These are phyloP conservation scores for Sordariomycetes sp. DNA, from an alignment of 2,329 filamentous ascomycete species.

Conservation along the genomic window DNA sequence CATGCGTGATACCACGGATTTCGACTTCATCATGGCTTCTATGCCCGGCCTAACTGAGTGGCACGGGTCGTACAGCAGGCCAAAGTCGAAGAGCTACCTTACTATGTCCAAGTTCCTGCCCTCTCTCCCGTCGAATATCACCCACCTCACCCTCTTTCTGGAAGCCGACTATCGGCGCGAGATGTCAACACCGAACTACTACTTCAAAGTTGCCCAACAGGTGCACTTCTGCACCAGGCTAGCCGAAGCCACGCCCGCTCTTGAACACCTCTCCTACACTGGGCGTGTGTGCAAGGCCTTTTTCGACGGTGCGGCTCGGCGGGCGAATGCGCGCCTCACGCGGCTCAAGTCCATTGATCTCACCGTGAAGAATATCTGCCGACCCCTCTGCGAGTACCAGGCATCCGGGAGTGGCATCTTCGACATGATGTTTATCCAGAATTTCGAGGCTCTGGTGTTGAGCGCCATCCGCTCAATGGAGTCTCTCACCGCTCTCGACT, in stretches of 20 bases:
- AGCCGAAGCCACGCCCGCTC: slow-evolving; percentile 45
- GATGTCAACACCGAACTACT: slow-evolving; percentile 47
- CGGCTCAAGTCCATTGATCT: slow-evolving; percentile 57
- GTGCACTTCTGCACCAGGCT: slow-evolving; percentile 57
- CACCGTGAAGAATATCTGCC: slow-evolving; percentile 66
- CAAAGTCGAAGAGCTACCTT: slow-evolving; percentile 63
- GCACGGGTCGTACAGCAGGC: slow-evolving; percentile 58
- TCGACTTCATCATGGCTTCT: slow-evolving; percentile 47
- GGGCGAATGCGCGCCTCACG: slow-evolving; percentile 34
- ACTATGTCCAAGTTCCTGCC: slow-evolving; percentile 54
- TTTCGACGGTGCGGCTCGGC: slow-evolving; percentile 47
- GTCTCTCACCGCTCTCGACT: slow-evolving; percentile 46
- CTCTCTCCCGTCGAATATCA: slow-evolving; percentile 44
- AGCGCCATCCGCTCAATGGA: slow-evolving; percentile 51
- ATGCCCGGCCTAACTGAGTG: slow-evolving; percentile 55
- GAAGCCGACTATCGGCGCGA: slow-evolving; percentile 64
- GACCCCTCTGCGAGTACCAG: slow-evolving; percentile 40
- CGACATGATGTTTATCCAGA: slow-evolving; percentile 60
- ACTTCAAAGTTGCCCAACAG: slow-evolving; percentile 45
- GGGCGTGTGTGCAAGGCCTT: slow-evolving; percentile 61
- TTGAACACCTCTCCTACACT: slow-evolving; percentile 63
- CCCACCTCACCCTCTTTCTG: slow-evolving; percentile 55
- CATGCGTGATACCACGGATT: slow-evolving; percentile 46
- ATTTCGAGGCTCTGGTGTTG: slow-evolving; percentile 59
- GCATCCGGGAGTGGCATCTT: slow-evolving; percentile 61